Base-by-base conservation (phyloP, 106 monocot species). In the Dactylorhiza incarnata region DNA sequence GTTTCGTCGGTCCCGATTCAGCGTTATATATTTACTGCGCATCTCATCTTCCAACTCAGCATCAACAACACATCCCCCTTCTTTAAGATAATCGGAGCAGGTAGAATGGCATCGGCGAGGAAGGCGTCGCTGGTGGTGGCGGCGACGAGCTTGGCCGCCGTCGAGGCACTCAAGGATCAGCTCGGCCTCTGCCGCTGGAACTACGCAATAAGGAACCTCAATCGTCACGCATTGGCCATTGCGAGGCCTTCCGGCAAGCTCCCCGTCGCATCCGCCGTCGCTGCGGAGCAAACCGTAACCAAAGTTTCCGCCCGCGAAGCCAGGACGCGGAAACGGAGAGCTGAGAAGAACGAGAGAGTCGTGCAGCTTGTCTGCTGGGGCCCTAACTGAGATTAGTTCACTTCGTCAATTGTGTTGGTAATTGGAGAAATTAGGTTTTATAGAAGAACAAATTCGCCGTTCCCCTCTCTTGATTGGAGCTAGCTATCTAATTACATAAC, bases 81-180 rank as follows among this genome's bases (percentile, higher is more conserved):
- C 3, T 37, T 37, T 3, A 37, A 37, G 37, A 37, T 3, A 37
- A 3, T 37, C 1, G 37, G 37, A 37, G 37, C 37, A 37, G 37
- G 37, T 37, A 37, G 37, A 37, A 37, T 37, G 37, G 37, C 37
- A 37, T 37, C 73, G 2, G 48, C 65, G 37, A 65, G 65, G n/a
- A 73, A 6, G 19, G 79, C 65, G 6, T 79, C 79, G 3, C 73
- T 43, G 79, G 62, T 71, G 0, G 79, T 73, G 29, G 79, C 79
- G 29, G 79, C 79, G 17, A 62, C 73, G 50, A 59, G 73, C 63
- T 48, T 79, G 61, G 79, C 49, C 5, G 49, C 73, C 2, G 73
- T 79, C 7, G 79, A 79, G 73, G 73, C 63, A 8, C 79, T 79
- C 26, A 79, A 79, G 50, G 79, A 79, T 17, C 79, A 79, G 22